Base-by-base conservation (phyloP, 2,329 filamentous ascomycete genomes). In the Nigrospora sphaerica region DNA sequence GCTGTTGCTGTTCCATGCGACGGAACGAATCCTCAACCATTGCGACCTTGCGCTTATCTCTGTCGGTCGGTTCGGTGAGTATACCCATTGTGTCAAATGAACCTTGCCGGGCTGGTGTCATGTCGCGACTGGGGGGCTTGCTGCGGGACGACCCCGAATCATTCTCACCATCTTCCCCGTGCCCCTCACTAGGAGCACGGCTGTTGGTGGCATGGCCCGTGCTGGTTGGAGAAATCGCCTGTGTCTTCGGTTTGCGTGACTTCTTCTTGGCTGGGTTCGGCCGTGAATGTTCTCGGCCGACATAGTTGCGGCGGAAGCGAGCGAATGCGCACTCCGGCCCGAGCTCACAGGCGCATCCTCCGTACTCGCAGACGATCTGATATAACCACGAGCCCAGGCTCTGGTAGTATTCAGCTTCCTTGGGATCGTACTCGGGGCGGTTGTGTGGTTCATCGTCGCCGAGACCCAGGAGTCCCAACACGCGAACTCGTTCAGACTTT, bases 331-430 rank as follows among this genome's bases (percentile, higher is more conserved):
- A 85, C 47, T 83, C 77, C 36, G 70, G 67, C 9, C 78, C 80
- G 13, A 81, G 62, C 47, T 85, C 77, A 62, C 87, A 92, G 5
- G 86, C 87, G 64, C 87, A 92, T 16, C 86, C 86, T 16, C 87
- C 87, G 56, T 88, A 86, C 60, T 90, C 86, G 16, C 85, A 85
- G 7, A 91, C 73, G 10, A 90, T 82, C 36, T 74, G 77, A 44
- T 81, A 75, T 7, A 88, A 78, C 79, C 83, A 88, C 14, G 74
- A 74, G 13, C 75, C 74, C 16, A 87, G 77, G 42, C 67, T 72
- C 19, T 72, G 70, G 49, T 83, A 83, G 0, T 56, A 59, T 52
- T 87, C 83, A 1, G 71, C 67, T 18, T 81, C 77, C 46, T 78
- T 76, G 47, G 82, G 69, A 12, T 77, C 74, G 7, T 73, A 70